A percentile compares a stretch with the other conserved stretches of the same genome.
Evolutionary conservation across 2,329 filamentous ascomycete genomes (phyloP).

Genomic region (Claviceps sp.): DNA sequence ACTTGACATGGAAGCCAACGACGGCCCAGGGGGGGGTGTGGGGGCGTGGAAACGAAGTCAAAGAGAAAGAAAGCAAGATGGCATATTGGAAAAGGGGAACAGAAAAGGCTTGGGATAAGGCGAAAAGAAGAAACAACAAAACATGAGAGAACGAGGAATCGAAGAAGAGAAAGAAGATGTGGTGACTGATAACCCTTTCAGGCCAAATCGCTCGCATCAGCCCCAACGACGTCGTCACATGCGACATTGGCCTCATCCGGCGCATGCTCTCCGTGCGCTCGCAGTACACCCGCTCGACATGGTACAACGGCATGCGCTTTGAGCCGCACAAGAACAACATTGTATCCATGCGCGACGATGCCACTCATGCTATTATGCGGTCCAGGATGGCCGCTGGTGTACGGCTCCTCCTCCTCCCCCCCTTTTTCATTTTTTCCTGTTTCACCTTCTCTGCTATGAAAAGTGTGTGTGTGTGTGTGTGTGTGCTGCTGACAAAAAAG

Average conservation of each 20-base stretch:
- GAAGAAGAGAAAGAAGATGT: background rate
- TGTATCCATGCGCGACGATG: slow-evolving; percentile 34
- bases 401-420: slow-evolving; percentile 5
- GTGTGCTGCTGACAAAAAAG: background rate
- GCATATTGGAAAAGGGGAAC: too few species aligned
- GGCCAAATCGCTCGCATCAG: slow-evolving; percentile 20
- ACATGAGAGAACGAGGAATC: background rate
- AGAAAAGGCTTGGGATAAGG: too few species aligned
- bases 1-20: too few species aligned
- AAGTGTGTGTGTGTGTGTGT: too few species aligned
- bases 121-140: too few species aligned
- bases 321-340: slow-evolving; percentile 37
- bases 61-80: too few species aligned
- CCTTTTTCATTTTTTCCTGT: background rate
- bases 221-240: slow-evolving; percentile 32
- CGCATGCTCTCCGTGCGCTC: slow-evolving; percentile 26
- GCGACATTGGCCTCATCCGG: slow-evolving; percentile 29
- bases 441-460: slow-evolving; percentile 8
- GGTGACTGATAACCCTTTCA: background rate
- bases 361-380: slow-evolving; percentile 25
- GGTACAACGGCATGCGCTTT: slow-evolving; percentile 36
- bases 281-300: slow-evolving; percentile 22
- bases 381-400: slow-evolving; percentile 38
- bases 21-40: too few species aligned
- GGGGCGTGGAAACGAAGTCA: too few species aligned